Base-by-base conservation (phyloP, 140 eudicot species). In the Erigeron philadelphicus region DNA sequence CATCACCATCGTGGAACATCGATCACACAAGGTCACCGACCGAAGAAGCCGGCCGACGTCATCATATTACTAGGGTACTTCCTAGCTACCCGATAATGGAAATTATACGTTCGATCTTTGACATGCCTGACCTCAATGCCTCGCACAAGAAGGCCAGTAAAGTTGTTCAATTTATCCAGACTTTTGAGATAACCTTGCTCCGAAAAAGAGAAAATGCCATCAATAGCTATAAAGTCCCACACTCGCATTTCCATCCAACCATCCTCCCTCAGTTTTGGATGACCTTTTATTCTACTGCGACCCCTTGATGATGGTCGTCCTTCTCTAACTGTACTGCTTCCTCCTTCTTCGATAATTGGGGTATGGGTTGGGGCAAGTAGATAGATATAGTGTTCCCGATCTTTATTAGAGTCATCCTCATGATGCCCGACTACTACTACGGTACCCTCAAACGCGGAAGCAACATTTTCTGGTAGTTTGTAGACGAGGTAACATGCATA, bases 401-500 rank as follows among this genome's bases (percentile, higher is more conserved):
- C 25, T 21, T 21, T 21, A 21, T 21, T 21, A 21, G 1, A 21
- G 1, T 21, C 25, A 21, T 21, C 25, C 0, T 21, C 25, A 21
- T 21, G 25, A 21, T 21, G 25, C 25, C 25, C 25, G 25, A 21
- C 25, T 21, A 21, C 25, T 21, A 21, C 25, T 21, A 21, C 25
- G 1, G 1, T 21, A 0, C 25, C 25, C 25, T 21, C 25, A 21
- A 21, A 21, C 25, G 25, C 25, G 25, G 1, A 21, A 21, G 25
- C 25, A 21, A 1, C 25, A 1, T 74, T 45, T 45, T 45, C 68
- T 9, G 79, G 73, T 44, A 56, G 61, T 56, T 66, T 66, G 79
- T 44, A 74, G 45, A 74, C 48, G 7, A 74, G 79, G 56, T 66
- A 69, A 38, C 79, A 74, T 55, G 79, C 65, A 57, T 66, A 66